A percentile compares a stretch with the other conserved stretches of the same genome.
These are phyloP conservation scores for Aspergillus sergii DNA, from an alignment of 2,329 filamentous ascomycete genomes.

Conservation along the genomic window DNA sequence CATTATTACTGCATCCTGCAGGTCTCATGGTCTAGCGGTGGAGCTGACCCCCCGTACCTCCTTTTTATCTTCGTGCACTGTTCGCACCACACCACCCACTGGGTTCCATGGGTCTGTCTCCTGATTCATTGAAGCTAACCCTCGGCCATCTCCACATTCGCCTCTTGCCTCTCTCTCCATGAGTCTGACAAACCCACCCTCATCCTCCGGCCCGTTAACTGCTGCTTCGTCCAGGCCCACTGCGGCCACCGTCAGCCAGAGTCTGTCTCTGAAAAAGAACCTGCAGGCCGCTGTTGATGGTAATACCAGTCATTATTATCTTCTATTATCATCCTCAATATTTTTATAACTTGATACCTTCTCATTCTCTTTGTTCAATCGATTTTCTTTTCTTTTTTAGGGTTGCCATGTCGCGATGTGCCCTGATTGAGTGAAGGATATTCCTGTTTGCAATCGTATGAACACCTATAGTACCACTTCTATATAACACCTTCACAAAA, in stretches of 20 bases:
- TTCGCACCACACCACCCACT: constrained; percentile 6
- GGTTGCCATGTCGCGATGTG: constrained; percentile 15
- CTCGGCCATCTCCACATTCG: constrained; percentile 7
- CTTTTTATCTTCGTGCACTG: constrained; percentile 1
- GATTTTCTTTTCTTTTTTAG: constrained; percentile 16
- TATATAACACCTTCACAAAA: constrained; percentile 10
- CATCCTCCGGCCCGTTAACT: constrained; percentile 43
- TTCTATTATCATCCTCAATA: constrained; percentile 15
- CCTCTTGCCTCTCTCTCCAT: constrained; percentile 26
- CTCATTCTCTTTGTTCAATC: constrained; percentile 15
- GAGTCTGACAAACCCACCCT: constrained; percentile 48
- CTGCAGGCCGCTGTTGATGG: constrained; percentile 50
- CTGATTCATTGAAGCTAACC: constrained; percentile 5
- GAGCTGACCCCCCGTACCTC: constrained; percentile 3
- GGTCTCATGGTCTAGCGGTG: not conserved
- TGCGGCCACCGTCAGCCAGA: constrained; percentile 32
- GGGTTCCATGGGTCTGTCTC: constrained; percentile 5
- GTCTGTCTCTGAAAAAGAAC: constrained; percentile 44
- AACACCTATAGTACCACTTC: constrained; percentile 1
- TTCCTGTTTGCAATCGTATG: constrained; percentile 2
- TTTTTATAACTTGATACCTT: not conserved
- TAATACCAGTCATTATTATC: constrained; percentile 36
- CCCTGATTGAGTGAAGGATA: constrained; percentile 11
- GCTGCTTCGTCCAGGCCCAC: constrained; percentile 39
- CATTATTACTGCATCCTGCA: constrained; percentile 1